phyloP scores from a whole-genome alignment of 202 grass and related monocot genomes.

The Setaria italica region DNA sequence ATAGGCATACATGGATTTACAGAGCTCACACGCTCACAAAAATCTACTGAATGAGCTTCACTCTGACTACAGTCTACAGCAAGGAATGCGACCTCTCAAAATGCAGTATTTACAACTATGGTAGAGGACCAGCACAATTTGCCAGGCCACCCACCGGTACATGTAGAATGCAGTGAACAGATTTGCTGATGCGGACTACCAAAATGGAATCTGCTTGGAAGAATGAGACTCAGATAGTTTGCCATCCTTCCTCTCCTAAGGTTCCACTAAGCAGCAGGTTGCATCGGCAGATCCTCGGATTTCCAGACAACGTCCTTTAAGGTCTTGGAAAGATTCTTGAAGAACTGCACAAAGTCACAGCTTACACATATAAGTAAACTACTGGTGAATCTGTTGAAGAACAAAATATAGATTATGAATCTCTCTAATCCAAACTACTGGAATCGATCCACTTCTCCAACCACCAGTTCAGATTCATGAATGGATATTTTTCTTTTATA shows the following conservation, averaged over 20 bases:
- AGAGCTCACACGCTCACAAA: constrained; percentile 23
- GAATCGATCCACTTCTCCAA: neutral
- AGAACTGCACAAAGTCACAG: constrained; percentile 59
- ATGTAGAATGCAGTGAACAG: neutral
- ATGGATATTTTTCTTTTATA: neutral
- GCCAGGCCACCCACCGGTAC: neutral
- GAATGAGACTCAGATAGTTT: constrained; percentile 47
- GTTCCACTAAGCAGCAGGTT: constrained; percentile 37
- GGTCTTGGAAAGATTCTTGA: constrained; percentile 77
- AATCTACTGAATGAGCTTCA: constrained; percentile 34
- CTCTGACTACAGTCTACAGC: neutral
- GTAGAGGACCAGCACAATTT: constrained; percentile 20
- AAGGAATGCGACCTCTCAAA: constrained; percentile 22
- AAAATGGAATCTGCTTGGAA: constrained; percentile 29
- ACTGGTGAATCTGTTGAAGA: neutral
- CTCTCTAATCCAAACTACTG: constrained; percentile 27
- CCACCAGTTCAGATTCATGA: neutral
- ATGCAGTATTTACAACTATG: constrained; percentile 35
- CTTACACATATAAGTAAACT: neutral
- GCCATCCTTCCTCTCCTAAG: constrained; percentile 22
- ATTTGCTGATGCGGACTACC: constrained; percentile 15
- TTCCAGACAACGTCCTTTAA: constrained; percentile 86
- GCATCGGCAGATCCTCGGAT: constrained; percentile 57
- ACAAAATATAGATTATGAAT: neutral
- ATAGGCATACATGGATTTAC: constrained; percentile 6